Base-by-base conservation (phyloP, 805 yeast species). In the Kluyveromyces siamensis region DNA sequence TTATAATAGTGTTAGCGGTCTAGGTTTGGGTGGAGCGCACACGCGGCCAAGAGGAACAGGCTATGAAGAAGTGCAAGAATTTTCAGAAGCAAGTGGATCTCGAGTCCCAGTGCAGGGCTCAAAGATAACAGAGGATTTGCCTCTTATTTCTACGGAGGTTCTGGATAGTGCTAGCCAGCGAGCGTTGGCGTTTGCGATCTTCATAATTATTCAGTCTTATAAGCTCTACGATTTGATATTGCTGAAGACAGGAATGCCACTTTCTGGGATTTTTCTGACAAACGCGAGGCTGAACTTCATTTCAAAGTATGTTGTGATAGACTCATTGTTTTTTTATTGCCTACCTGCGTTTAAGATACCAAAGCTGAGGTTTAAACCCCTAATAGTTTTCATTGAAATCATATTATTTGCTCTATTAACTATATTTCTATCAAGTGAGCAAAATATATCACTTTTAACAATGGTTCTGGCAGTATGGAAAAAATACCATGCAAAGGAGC, bases 131-230 rank as follows among this genome's bases (percentile, higher is more conserved):
- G 17, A 36, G 27, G 37, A 41, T 37, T 21, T 54, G 40, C 71
- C 82, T 2, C 67, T 85, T 40, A 80, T 91, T 40, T 87, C 96
- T 0, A 73, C 79, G 14, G 68, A 74, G 7, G 70, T 81, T 1
- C 61, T 90, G 25, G 96, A 88, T 53, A 77, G 78, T 6, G 87
- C 87, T 2, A 79, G 86, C 13, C 99, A 91, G 64, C 71, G 96
- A 51, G 65, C 80, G 36, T 74, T 87, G 48, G 74, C 81, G 2
- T 63, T 82, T n/a, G 76, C 87, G 1, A 52, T 86, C 10, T 87
- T 88, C 60, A 70, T 77, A 2, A 71, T 85, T 35, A 72, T 91
- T n/a, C 97, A 90, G 65, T 78, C 87, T n/a, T 85, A 85, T 78
- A 91, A 93, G 61, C 49, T 87, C 1, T 86, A 84, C 56, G 95